Evolutionary conservation across 202 grass and related monocot species (phyloP).

Genomic region (Miscanthus sacchariflorus): DNA sequence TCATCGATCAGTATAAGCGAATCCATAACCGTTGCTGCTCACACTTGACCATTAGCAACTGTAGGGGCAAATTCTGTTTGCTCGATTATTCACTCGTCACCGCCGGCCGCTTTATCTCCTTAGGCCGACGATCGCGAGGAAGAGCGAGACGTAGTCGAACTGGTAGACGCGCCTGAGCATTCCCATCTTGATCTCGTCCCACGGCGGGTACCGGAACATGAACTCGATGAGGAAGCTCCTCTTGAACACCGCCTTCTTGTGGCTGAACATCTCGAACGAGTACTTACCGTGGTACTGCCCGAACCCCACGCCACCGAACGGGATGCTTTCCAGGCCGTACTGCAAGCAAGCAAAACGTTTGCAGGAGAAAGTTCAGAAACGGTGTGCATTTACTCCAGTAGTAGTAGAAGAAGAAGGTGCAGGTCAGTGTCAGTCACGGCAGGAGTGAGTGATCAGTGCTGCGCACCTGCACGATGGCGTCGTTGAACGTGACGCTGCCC

Average conservation of each 20-base stretch:
- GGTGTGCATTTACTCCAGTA: not conserved
- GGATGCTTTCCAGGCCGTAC: conserved; percentile 61
- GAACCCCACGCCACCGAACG: conserved; percentile 82
- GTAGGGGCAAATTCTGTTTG: not conserved
- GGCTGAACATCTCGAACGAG: conserved; percentile 94
- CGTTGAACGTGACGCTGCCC: conserved; percentile 82
- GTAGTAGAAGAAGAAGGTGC: no score
- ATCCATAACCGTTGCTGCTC: not conserved
- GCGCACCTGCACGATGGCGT: conserved; percentile 72
- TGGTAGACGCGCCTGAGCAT: conserved; percentile 61
- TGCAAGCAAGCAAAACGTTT: conserved; percentile 6
- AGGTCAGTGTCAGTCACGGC: not conserved
- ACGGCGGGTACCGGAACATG: conserved; percentile 83
- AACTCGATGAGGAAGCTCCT: conserved; percentile 74
- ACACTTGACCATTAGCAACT: not conserved
- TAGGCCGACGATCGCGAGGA: conserved; percentile 73
- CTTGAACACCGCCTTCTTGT: conserved; percentile 81
- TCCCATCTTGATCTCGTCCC: conserved; percentile 57
- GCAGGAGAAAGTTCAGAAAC: not conserved
- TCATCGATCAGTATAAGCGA: not conserved
- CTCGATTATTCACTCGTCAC: conserved; percentile 19
- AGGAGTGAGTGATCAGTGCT: not conserved
- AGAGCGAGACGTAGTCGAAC: conserved; percentile 60
- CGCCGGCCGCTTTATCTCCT: conserved; percentile 38
- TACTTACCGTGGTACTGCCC: conserved; percentile 94